Conservation (phyloP, 805 yeast genomes). For the Cyberlindnera mycetangii region DNA sequence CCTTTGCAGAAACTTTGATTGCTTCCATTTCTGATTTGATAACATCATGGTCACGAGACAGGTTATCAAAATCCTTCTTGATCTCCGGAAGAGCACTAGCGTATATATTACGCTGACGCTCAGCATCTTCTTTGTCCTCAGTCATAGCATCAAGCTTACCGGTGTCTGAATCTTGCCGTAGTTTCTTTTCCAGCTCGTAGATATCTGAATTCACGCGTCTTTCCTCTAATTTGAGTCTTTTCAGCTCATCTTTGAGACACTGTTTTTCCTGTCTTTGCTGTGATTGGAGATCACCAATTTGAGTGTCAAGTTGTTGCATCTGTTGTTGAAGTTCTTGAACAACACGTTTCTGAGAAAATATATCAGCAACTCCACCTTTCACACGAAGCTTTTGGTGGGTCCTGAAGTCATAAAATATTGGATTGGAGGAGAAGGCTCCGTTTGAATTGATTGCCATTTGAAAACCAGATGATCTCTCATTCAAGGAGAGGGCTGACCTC, state of each 20-base stretch:
- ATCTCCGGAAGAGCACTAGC: conserved; percentile 28
- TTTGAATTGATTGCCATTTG: conserved; percentile 36
- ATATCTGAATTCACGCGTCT: conserved; percentile 25
- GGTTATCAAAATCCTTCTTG: conserved; percentile 20
- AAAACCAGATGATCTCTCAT: conserved; percentile 42
- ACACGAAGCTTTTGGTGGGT: conserved; percentile 15
- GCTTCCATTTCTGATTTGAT: conserved; percentile 20
- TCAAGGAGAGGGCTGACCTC: conserved; percentile 38
- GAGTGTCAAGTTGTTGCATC: conserved; percentile 3
- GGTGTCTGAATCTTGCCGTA: conserved; percentile 44
- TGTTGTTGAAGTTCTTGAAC: neutral
- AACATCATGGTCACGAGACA: conserved; percentile 21
- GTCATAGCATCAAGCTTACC: conserved; percentile 35
- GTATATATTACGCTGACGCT: conserved; percentile 9
- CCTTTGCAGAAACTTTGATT: conserved; percentile 19
- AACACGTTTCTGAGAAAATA: conserved; percentile 9
- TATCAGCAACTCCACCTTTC: conserved; percentile 20
- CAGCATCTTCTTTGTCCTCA: conserved; percentile 8
- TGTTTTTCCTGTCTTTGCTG: conserved; percentile 21
- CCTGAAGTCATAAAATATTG: conserved; percentile 40
- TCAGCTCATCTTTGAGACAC: conserved; percentile 6
- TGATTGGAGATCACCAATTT: conserved; percentile 6
- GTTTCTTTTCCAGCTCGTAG: conserved; percentile 34
- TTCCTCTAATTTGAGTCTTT: neutral
- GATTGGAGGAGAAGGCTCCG: conserved; percentile 51